Evolutionary conservation across 495 filamentous ascomycete species (phyloP), one percentile per base, ranked within the genome.

Genomic region (Hyphodiscus hymeniophilus): DNA sequence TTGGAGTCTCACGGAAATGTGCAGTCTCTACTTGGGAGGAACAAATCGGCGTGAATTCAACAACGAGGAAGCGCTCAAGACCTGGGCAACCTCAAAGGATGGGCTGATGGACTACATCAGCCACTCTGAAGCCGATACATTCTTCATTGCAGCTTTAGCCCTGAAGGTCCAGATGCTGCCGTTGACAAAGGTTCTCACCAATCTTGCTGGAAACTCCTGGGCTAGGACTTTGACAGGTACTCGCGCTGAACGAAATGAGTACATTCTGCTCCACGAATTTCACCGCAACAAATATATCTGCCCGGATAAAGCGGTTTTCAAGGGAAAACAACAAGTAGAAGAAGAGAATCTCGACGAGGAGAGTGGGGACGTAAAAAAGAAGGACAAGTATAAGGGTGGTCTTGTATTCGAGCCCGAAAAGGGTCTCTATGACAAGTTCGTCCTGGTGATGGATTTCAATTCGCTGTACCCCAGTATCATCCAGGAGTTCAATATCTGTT

Each of bases 371-470:
- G 71, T 64, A 32, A 92, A 89, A 68, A 98, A 96, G 75, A 98
- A 95, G 63, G 92, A 98, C 64, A 98, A 97, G 63, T 98, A 84
- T 69, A 96, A 98, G 67, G 92, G 92, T 59, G 92, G 92, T 71
- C 75, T 98, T 34, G 92, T 98, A 49, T 98, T 98, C 57, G 92
- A 98, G 60, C 92, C 92, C 12, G 91, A 97, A 64, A 96, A 87
- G 62, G 92, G 94, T 7, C 74, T 98, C 20, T 97, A 97, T 60
- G 94, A 98, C 71, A 90, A 87, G 64, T 94, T 91, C 58, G 81
- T 98, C 23, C 76, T 98, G 17, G 92, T 98, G 62, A 98, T 98
- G 92, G 92, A 98, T 69, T 98, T 97, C 71, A 98, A 98, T 76
- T 95, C 89, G 64, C 71, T 98, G 56, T 98, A 98, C 59, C 92